Evolutionary conservation across 2,329 filamentous ascomycete genomes (phyloP).

Genomic region (Alternaria infectoria): DNA sequence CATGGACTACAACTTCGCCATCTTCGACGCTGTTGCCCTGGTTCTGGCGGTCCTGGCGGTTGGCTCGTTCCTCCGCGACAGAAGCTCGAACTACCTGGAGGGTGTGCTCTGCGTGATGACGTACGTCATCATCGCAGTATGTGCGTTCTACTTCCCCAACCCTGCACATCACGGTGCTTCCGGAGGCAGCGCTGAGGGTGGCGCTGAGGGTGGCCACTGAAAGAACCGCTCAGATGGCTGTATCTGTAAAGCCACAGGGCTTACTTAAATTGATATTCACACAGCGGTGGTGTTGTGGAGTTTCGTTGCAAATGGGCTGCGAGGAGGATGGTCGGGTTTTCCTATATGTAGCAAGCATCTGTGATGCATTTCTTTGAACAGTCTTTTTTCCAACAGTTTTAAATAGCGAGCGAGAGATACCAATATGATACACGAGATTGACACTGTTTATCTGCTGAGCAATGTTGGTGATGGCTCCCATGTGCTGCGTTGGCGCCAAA

Average conservation of each 20-base stretch:
- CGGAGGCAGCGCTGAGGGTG: neutral
- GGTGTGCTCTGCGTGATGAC: conserved; percentile 78
- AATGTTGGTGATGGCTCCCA: neutral
- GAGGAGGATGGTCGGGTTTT: neutral
- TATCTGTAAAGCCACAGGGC: neutral
- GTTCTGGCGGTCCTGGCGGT: conserved; percentile 86
- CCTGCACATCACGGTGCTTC: conserved; percentile 41
- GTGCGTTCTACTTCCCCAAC: conserved; percentile 67
- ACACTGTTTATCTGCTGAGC: neutral
- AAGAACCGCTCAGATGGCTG: neutral
- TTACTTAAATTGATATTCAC: neutral
- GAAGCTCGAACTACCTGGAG: conserved; percentile 90
- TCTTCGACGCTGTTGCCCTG: conserved; percentile 83
- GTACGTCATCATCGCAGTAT: conserved; percentile 68
- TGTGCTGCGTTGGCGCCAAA: neutral
- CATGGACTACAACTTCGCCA: conserved; percentile 84
- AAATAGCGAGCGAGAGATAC: conserved; percentile 25
- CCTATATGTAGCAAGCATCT: conserved; percentile 8
- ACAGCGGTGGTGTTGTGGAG: conserved; percentile 1
- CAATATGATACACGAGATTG: neutral
- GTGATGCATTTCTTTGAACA: conserved; percentile 5
- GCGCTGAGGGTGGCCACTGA: conserved; percentile 6
- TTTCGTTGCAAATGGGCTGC: neutral
- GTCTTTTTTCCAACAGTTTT: neutral
- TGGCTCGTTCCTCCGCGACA: conserved; percentile 84